Percentiles rank a stretch among this genome's conserved stretches.
Conservation (phyloP, 495 filamentous ascomycete genomes). For the Penicillium coffeae region DNA sequence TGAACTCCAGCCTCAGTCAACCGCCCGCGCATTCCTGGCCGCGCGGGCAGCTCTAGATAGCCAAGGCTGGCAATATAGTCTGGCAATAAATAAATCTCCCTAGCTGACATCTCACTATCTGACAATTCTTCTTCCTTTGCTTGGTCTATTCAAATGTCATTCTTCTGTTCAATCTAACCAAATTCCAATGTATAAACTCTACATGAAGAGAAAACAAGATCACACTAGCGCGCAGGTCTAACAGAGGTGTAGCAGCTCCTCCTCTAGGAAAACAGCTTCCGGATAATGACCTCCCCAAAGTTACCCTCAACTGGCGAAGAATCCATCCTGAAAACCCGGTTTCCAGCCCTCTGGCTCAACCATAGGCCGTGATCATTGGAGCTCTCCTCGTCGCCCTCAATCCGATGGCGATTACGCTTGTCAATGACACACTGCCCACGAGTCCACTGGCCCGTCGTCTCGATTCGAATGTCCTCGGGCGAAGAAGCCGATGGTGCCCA, state of each 20-base stretch:
- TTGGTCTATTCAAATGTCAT: no score
- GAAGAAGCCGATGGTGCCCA: slow-evolving; percentile 41
- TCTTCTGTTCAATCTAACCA: neutral
- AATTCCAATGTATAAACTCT: neutral
- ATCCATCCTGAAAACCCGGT: slow-evolving; percentile 69
- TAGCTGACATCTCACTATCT: no score
- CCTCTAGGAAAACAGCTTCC: slow-evolving; percentile 38
- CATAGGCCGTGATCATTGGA: slow-evolving; percentile 68
- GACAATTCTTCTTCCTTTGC: no score
- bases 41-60: neutral
- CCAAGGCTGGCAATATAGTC: no score
- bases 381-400: slow-evolving; percentile 54
- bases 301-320: slow-evolving; percentile 38
- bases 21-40: slow-evolving; percentile 4
- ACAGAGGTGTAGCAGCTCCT: no score
- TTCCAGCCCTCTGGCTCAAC: slow-evolving; percentile 66
- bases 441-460: slow-evolving; percentile 91
- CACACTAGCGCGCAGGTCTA: no score
- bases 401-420: slow-evolving; percentile 56
- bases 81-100: no score
- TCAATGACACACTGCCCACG: slow-evolving; percentile 86
- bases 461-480: slow-evolving; percentile 74
- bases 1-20: no score
- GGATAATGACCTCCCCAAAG: slow-evolving; percentile 43
- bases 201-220: no score